These are phyloP conservation scores for Psilocybe subaeruginosa DNA, from an alignment of 768 basidiomycete species.

Conservation along the genomic window DNA sequence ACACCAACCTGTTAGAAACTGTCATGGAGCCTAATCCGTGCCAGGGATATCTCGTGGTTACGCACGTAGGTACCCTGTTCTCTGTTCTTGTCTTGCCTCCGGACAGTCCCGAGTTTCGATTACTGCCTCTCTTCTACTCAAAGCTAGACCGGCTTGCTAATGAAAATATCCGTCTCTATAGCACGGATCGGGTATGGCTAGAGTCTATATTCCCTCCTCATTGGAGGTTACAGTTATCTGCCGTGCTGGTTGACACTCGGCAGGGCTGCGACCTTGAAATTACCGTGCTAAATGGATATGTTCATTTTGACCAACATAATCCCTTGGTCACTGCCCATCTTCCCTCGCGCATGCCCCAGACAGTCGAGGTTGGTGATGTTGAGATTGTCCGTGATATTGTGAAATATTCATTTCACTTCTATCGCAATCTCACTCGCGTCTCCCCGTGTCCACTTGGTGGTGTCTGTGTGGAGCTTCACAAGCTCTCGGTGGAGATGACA, in stretches of 20 bases:
- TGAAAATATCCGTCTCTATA: constrained; percentile 26
- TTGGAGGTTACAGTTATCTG: background rate
- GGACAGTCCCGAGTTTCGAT: constrained; percentile 1
- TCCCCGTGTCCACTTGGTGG: constrained; percentile 20
- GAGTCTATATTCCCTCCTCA: constrained; percentile 22
- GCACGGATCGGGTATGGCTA: constrained; percentile 29
- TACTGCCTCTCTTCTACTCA: constrained; percentile 28
- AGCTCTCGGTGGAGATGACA: constrained; percentile 22
- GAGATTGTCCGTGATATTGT: background rate
- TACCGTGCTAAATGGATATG: background rate
- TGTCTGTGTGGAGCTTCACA: constrained; percentile 34
- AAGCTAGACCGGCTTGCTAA: constrained; percentile 19
- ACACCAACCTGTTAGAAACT: constrained; percentile 24
- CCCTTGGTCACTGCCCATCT: background rate
- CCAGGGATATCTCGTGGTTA: constrained; percentile 24
- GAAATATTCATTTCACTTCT: background rate
- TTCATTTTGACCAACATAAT: background rate
- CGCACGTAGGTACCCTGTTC: constrained; percentile 22
- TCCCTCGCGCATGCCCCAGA: background rate
- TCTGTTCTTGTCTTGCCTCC: constrained; percentile 19
- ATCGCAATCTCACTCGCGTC: background rate
- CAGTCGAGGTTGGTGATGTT: background rate
- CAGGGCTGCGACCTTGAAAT: background rate
- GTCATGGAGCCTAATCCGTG: constrained; percentile 22
- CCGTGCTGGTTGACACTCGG: background rate